These are phyloP conservation scores for Populus hybrid DNA, from an alignment of 441 rosid species.

Conservation along the genomic window DNA sequence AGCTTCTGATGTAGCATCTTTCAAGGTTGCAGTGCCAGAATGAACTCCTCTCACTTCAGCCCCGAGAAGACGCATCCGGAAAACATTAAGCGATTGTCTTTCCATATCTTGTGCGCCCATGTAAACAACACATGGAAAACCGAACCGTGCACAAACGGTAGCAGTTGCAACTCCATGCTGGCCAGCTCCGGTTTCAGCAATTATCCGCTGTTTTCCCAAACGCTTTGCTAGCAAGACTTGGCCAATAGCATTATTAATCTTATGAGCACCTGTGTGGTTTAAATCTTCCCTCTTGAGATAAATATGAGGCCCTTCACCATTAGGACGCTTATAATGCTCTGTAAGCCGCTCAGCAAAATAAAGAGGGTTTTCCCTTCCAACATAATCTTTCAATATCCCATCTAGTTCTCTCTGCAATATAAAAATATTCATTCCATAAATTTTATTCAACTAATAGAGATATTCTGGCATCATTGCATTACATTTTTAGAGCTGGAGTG, in stretches of 20 bases:
- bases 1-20: constrained; percentile 95
- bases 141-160: constrained; percentile 89
- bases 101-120: constrained; percentile 99
- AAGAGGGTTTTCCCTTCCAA: constrained; percentile 89
- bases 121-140: constrained; percentile 71
- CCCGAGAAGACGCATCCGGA: constrained; percentile 91
- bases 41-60: constrained; percentile 88
- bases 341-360: constrained; percentile 88
- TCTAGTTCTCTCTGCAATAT: constrained; percentile 60
- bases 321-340: constrained; percentile 63
- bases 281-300: constrained; percentile 95
- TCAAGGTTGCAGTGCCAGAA: constrained; percentile 89
- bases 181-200: constrained; percentile 97
- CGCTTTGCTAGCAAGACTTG: constrained; percentile 89
- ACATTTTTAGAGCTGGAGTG: no score
- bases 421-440: constrained; percentile 4
- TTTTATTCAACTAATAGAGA: neutral
- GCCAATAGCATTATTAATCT: constrained; percentile 88
- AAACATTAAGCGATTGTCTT: constrained; percentile 84
- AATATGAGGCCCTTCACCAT: constrained; percentile 79
- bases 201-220: constrained; percentile 73
- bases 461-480: no score
- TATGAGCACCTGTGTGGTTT: constrained; percentile 94
- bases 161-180: constrained; percentile 99
- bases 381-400: constrained; percentile 81